These are phyloP conservation scores for Eremomyces bilateralis DNA, from an alignment of 495 filamentous ascomycete genomes.

Conservation along the genomic window DNA sequence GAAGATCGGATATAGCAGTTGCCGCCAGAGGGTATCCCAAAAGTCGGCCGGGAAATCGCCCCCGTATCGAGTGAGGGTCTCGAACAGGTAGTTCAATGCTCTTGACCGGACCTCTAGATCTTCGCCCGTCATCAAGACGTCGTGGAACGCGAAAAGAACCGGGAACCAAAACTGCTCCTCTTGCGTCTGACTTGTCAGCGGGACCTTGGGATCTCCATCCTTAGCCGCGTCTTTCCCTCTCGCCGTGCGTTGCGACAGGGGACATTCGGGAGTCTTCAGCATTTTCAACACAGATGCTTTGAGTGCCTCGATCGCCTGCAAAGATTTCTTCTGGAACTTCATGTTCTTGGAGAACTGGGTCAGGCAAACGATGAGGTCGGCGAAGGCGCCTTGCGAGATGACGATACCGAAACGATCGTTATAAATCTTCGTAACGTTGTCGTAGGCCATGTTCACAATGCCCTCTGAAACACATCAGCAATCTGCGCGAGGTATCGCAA, in stretches of 20 bases:
- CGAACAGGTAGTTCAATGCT: slow-evolving; percentile 88
- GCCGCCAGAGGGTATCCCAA: slow-evolving; percentile 95
- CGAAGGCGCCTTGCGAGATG: slow-evolving; percentile 89
- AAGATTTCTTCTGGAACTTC: slow-evolving; percentile 89
- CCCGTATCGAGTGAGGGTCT: slow-evolving; percentile 72
- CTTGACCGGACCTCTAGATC: slow-evolving; percentile 94
- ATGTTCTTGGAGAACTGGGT: slow-evolving; percentile 98
- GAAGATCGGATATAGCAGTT: slow-evolving; percentile 93
- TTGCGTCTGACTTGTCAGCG: slow-evolving; percentile 40
- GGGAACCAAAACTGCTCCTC: slow-evolving; percentile 99
- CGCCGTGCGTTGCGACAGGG: slow-evolving; percentile 41
- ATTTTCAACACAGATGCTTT: slow-evolving; percentile 82
- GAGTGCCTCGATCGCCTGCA: slow-evolving; percentile 87
- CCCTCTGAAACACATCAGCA: slow-evolving; percentile 36
- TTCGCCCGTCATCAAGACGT: slow-evolving; percentile 96
- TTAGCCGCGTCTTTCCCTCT: slow-evolving; percentile 15
- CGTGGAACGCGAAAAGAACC: slow-evolving; percentile 92
- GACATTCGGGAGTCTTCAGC: slow-evolving; percentile 90
- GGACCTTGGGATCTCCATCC: slow-evolving; percentile 27
- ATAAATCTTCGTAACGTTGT: slow-evolving; percentile 95
- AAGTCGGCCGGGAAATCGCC: slow-evolving; percentile 84
- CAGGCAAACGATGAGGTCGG: slow-evolving; percentile 84
- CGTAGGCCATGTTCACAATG: slow-evolving; percentile 89
- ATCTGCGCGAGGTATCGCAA: neutral
- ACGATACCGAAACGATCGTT: slow-evolving; percentile 91